These are phyloP conservation scores for Trapa incisa DNA, from an alignment of 345 rosid species.

Conservation along the genomic window DNA sequence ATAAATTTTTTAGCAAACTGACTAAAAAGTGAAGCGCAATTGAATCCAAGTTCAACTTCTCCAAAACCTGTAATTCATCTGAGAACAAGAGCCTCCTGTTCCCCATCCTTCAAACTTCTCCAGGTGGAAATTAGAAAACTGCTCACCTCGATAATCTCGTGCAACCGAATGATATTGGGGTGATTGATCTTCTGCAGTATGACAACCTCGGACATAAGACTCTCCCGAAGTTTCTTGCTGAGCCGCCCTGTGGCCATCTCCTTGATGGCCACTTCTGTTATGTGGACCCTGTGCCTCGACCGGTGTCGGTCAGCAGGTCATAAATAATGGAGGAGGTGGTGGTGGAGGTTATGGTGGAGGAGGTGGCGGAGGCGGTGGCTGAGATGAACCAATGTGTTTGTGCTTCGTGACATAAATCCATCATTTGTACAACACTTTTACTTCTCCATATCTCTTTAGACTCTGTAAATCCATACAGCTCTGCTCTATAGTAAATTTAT, in stretches of 20 bases:
- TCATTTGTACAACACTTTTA: too few species aligned
- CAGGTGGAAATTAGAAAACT: neutral
- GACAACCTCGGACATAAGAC: conserved; percentile 9
- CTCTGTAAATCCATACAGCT: too few species aligned
- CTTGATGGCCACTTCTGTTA: conserved; percentile 82
- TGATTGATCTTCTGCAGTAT: conserved; percentile 5
- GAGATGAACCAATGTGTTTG: too few species aligned
- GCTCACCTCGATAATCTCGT: conserved; percentile 1
- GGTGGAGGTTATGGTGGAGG: too few species aligned
- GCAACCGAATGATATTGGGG: conserved; percentile 4
- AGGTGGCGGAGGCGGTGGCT: too few species aligned
- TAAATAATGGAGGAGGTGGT: too few species aligned
- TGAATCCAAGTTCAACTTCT: neutral
- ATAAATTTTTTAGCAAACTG: neutral
- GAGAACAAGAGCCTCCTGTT: neutral
- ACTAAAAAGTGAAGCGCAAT: neutral
- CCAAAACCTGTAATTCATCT: neutral
- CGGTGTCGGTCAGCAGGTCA: too few species aligned
- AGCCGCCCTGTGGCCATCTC: conserved; percentile 3
- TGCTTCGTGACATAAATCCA: too few species aligned
- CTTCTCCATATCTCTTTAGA: too few species aligned
- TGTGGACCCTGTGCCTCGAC: conserved; percentile 67
- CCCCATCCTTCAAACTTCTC: neutral
- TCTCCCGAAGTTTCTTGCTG: conserved; percentile 9
- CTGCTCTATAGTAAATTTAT: too few species aligned